Evolutionary conservation across 805 yeast species (phyloP).

Genomic region (Candida pseudoglaebosa): DNA sequence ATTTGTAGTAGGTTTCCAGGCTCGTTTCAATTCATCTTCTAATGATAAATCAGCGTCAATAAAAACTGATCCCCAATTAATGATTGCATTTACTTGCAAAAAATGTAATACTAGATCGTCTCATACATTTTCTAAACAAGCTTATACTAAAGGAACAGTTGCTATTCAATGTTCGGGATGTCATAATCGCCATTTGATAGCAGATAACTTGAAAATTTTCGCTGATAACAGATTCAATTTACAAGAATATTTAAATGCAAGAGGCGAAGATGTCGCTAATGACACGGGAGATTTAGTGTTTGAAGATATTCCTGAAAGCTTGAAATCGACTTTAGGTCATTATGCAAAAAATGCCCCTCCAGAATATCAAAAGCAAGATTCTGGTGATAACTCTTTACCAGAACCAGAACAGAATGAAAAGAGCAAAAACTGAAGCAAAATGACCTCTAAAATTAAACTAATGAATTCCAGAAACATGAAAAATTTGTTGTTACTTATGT

Average conservation of each 20-base stretch:
- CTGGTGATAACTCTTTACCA: conserved; percentile 6
- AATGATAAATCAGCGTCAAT: conserved; percentile 16
- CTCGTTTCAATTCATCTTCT: conserved; percentile 1
- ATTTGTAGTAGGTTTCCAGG: no score
- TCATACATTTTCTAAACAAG: conserved; percentile 89
- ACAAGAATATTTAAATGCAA: conserved; percentile 68
- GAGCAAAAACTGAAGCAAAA: not conserved
- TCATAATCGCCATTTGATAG: conserved; percentile 80
- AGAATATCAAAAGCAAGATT: conserved; percentile 17
- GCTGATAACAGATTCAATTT: conserved; percentile 74
- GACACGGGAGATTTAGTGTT: conserved; percentile 60
- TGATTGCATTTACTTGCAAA: conserved; percentile 92
- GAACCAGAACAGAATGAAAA: conserved; percentile 1
- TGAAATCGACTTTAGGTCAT: conserved; percentile 51
- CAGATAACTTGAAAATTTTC: conserved; percentile 70
- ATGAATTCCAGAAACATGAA: no score
- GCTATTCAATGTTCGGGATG: conserved; percentile 91
- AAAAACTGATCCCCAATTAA: conserved; percentile 71
- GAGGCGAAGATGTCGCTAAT: conserved; percentile 71
- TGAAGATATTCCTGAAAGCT: conserved; percentile 60
- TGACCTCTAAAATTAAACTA: no score
- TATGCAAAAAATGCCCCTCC: conserved; percentile 67
- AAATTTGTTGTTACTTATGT: no score
- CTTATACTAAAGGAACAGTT: conserved; percentile 83
- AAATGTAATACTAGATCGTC: conserved; percentile 79